Percentiles rank a stretch among this genome's conserved stretches.
Conservation (phyloP, 306 rosid genomes). For the Neltuma alba region DNA sequence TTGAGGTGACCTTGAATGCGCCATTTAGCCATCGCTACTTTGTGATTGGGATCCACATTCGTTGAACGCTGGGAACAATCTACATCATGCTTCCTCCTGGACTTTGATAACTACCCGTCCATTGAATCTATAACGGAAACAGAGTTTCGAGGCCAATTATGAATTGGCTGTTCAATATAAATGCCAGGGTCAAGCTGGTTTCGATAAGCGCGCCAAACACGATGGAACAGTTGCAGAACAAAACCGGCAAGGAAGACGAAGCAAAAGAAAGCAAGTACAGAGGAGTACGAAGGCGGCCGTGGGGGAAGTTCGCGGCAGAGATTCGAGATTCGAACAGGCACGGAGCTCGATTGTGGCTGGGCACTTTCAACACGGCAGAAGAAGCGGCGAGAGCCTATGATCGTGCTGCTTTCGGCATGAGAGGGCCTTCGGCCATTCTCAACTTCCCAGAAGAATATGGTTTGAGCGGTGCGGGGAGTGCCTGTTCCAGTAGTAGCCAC, state of each 20-base stretch:
- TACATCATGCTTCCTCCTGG: slow-evolving; percentile 24
- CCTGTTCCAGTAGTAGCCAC: neutral
- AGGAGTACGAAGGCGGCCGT: slow-evolving; percentile 48
- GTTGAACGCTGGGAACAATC: slow-evolving; percentile 36
- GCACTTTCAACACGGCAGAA: slow-evolving; percentile 61
- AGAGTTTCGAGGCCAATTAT: neutral
- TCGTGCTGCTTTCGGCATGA: slow-evolving; percentile 66
- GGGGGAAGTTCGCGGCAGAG: slow-evolving; percentile 55
- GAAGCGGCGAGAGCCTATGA: slow-evolving; percentile 82
- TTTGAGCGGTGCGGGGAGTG: slow-evolving; percentile 11
- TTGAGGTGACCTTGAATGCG: neutral
- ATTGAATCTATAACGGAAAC: slow-evolving; percentile 35
- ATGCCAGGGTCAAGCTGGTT: slow-evolving; percentile 13
- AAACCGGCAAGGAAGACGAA: slow-evolving; percentile 6
- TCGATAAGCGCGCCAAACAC: neutral
- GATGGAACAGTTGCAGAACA: slow-evolving; percentile 34
- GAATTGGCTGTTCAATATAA: slow-evolving; percentile 28
- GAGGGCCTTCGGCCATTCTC: slow-evolving; percentile 69
- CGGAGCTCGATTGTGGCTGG: slow-evolving; percentile 71
- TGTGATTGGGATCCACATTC: slow-evolving; percentile 39
- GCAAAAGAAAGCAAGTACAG: slow-evolving; percentile 22
- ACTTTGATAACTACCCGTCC: slow-evolving; percentile 26
- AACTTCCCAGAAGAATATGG: slow-evolving; percentile 64
- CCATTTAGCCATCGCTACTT: slow-evolving; percentile 17
- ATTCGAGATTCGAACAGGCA: slow-evolving; percentile 43